These are phyloP conservation scores for Penicillium psychrosexuale DNA, from an alignment of 2,329 filamentous ascomycete genomes.

Conservation along the genomic window DNA sequence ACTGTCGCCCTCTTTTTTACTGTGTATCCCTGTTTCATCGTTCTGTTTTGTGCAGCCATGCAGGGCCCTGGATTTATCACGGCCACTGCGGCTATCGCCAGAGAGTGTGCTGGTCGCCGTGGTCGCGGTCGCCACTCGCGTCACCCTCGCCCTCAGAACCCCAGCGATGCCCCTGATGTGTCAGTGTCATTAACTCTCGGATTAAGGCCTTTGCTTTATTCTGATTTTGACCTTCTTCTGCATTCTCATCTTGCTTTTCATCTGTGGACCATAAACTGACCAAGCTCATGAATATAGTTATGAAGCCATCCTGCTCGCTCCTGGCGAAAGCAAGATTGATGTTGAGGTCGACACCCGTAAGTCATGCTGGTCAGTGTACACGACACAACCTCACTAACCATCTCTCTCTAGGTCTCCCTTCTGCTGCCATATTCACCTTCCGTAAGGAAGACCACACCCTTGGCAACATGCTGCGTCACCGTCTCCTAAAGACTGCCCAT, in stretches of 20 bases:
- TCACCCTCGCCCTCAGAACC: not conserved
- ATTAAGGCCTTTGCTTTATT: not conserved
- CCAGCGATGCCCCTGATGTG: slow-evolving; percentile 17
- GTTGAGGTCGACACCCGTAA: slow-evolving; percentile 84
- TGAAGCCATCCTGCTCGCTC: slow-evolving; percentile 83
- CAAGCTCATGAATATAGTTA: slow-evolving; percentile 57
- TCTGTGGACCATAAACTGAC: not conserved
- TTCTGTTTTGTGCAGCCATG: not conserved
- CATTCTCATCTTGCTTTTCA: not conserved
- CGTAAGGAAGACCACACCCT: slow-evolving; percentile 97
- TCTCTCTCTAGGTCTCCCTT: slow-evolving; percentile 69
- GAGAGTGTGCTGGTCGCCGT: slow-evolving; percentile 15
- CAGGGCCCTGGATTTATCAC: not conserved
- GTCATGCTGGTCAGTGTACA: slow-evolving; percentile 33
- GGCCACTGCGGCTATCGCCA: slow-evolving; percentile 15
- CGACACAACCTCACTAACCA: slow-evolving; percentile 1
- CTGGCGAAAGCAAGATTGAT: slow-evolving; percentile 91
- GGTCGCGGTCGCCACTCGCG: not conserved
- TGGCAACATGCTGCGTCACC: slow-evolving; percentile 81
- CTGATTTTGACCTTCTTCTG: not conserved
- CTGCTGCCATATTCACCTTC: slow-evolving; percentile 91
- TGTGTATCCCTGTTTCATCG: not conserved
- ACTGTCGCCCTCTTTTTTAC: not conserved
- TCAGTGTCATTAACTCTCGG: slow-evolving; percentile 11
- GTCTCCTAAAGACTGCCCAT: slow-evolving; percentile 78